Conservation (phyloP, 169 alveolate genomes). For the Plasmodium fragile region DNA sequence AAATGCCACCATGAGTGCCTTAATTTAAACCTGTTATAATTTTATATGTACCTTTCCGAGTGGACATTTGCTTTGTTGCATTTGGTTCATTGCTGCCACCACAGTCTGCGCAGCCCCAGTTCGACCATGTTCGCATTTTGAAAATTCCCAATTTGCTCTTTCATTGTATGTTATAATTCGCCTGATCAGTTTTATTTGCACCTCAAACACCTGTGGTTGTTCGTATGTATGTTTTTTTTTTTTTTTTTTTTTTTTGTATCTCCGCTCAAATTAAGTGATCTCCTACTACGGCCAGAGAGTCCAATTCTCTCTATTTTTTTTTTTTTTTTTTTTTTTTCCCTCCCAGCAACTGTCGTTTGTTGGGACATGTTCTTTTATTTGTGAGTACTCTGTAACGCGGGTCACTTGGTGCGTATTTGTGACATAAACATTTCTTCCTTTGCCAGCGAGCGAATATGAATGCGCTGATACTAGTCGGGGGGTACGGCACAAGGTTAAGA, state of each 20-base stretch:
- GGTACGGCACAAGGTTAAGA: slow-evolving; percentile 98
- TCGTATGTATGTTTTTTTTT: not conserved
- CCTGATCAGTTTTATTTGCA: not conserved
- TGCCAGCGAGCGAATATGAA: slow-evolving; percentile 88
- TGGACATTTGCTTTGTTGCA: not conserved
- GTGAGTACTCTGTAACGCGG: not conserved
- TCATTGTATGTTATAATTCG: not conserved
- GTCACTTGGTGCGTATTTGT: not conserved
- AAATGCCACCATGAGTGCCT: not conserved
- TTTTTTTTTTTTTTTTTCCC: not conserved
- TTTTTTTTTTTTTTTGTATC: not conserved
- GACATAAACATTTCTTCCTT: not conserved
- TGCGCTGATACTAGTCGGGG: slow-evolving; percentile 98
- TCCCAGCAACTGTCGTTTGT: not conserved
- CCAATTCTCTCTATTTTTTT: not conserved
- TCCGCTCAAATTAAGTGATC: not conserved
- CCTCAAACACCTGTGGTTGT: not conserved
- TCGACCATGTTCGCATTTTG: not conserved
- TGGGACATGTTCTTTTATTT: not conserved
- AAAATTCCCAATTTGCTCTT: not conserved
- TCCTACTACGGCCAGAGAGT: not conserved
- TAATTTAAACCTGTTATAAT: not conserved
- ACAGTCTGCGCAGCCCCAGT: not conserved
- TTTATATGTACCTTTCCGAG: not conserved
- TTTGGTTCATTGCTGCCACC: not conserved